Percentiles rank a stretch among this genome's conserved stretches.
These are phyloP conservation scores for Hordeum pubiflorum DNA, from an alignment of 202 grass and related monocot species.

Conservation along the genomic window DNA sequence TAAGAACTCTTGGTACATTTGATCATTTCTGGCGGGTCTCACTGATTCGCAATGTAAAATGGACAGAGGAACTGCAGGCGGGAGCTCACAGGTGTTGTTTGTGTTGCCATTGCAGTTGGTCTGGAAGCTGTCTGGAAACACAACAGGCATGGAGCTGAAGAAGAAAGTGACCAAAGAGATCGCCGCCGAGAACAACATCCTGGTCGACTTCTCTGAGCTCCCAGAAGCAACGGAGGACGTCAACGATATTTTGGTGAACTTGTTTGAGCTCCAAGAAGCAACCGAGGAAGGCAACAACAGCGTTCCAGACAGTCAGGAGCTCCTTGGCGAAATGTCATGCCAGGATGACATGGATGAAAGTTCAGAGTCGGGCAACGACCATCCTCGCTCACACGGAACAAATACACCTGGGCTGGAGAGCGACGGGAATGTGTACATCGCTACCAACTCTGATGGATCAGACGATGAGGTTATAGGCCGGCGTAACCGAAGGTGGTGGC, in stretches of 20 bases:
- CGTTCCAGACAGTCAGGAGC: neutral
- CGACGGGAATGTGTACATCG: neutral
- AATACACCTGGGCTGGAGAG: neutral
- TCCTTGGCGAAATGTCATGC: neutral
- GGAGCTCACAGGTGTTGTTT: neutral
- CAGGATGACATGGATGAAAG: neutral
- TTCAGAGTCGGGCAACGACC: neutral
- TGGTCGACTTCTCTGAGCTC: constrained; percentile 26
- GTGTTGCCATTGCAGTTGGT: constrained; percentile 50
- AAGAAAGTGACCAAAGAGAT: constrained; percentile 61
- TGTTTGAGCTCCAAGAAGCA: neutral
- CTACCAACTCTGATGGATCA: neutral
- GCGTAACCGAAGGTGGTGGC: neutral
- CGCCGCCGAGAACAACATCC: constrained; percentile 37
- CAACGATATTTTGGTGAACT: constrained; percentile 10
- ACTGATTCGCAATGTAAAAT: neutral
- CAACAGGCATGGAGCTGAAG: constrained; percentile 39
- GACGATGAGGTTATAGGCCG: neutral
- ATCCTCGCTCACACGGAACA: neutral
- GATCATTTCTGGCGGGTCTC: neutral
- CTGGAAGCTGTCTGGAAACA: constrained; percentile 54
- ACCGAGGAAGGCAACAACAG: neutral
- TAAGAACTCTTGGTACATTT: neutral
- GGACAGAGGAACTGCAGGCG: too few species aligned
- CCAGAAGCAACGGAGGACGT: neutral